These are phyloP conservation scores for Trichoderma orchidacearum DNA, from an alignment of 495 filamentous ascomycete species.

Conservation along the genomic window DNA sequence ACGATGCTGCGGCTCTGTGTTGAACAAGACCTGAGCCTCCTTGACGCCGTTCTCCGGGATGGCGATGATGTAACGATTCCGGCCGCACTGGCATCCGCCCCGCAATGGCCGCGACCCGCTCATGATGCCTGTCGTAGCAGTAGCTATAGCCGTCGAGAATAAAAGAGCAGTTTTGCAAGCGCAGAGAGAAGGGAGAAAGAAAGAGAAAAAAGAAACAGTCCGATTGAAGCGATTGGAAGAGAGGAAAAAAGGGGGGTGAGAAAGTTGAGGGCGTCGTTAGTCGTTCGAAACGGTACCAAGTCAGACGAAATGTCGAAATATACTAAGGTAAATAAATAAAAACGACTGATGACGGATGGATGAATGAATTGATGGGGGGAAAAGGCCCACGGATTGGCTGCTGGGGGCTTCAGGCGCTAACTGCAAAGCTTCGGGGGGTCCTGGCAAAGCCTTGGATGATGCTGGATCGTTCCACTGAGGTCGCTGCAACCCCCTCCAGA, in stretches of 20 bases:
- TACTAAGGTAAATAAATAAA: not conserved
- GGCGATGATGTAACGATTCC: conserved; percentile 65
- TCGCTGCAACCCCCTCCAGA: not conserved
- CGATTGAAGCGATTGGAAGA: too few relatives aligned
- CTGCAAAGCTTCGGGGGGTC: not conserved
- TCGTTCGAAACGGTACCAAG: too few relatives aligned
- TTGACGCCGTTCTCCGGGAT: conserved; percentile 43
- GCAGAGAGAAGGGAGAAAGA: not conserved
- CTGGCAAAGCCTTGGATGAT: not conserved
- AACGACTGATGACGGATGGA: not conserved
- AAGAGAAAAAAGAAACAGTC: too few relatives aligned
- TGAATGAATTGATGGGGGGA: too few relatives aligned
- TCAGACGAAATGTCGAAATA: too few relatives aligned
- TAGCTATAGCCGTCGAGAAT: not conserved
- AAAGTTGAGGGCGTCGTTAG: too few relatives aligned
- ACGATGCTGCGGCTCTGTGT: conserved; percentile 51
- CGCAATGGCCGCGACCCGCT: conserved; percentile 37
- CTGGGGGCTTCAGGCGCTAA: not conserved
- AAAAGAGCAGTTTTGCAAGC: too few relatives aligned
- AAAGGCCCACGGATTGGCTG: too few relatives aligned
- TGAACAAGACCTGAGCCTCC: conserved; percentile 54
- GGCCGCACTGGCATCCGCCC: conserved; percentile 73
- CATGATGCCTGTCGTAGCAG: conserved; percentile 17
- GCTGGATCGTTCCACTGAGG: not conserved
- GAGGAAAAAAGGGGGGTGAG: too few relatives aligned